phyloP scores from a whole-genome alignment of 306 rosid genomes.

The Sesbania bispinosa region DNA sequence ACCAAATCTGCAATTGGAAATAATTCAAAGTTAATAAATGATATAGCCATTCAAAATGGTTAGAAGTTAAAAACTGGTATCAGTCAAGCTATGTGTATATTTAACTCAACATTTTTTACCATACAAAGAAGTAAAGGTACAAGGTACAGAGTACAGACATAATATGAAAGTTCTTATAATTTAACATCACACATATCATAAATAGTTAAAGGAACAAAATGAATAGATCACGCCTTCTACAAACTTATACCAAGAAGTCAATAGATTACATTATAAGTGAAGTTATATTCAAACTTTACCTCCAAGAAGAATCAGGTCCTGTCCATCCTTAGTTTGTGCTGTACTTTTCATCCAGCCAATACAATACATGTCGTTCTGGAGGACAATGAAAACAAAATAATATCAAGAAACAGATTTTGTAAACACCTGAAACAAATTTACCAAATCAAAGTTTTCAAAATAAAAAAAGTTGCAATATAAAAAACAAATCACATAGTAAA shows the following conservation, averaged over 20 bases:
- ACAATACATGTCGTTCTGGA: slow-evolving; percentile 45
- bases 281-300: slow-evolving; percentile 38
- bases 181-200: background rate
- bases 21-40: slow-evolving; percentile 12
- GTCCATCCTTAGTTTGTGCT: slow-evolving; percentile 40
- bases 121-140: background rate
- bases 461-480: background rate
- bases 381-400: slow-evolving; percentile 13
- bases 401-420: background rate
- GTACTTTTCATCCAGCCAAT: slow-evolving; percentile 64
- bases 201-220: background rate
- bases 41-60: slow-evolving; percentile 11
- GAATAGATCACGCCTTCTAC: background rate
- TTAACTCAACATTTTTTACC: background rate
- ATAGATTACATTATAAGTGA: background rate
- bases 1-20: slow-evolving; percentile 62
- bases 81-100: background rate
- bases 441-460: background rate
- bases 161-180: background rate
- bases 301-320: slow-evolving; percentile 62
- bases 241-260: slow-evolving; percentile 11
- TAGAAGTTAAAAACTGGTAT: slow-evolving; percentile 5
- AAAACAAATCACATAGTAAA: background rate
- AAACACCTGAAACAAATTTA: background rate
- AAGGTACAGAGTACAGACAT: too few species aligned